Evolutionary conservation across 108 stramenopile genomes (phyloP).

Genomic region (Aureococcus anophagefferens): DNA sequence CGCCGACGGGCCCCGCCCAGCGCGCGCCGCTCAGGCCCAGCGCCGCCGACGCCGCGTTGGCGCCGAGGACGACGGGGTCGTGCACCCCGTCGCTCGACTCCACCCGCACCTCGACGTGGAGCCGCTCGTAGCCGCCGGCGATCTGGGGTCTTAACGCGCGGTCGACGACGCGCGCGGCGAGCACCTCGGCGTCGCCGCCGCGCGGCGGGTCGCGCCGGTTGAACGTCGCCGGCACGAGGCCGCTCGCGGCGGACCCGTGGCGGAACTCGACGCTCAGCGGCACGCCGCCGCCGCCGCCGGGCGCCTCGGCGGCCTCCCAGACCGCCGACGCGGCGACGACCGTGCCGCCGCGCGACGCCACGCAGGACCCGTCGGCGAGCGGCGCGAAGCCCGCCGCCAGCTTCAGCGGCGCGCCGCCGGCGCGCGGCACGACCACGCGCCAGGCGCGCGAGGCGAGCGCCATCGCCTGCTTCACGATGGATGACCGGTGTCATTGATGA

Average conservation of each 20-base stretch:
- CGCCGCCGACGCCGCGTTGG: conserved; percentile 41
- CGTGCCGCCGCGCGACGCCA: neutral
- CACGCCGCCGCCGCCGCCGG: neutral
- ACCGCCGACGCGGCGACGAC: neutral
- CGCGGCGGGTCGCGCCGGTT: neutral
- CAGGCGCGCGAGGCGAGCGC: too few relatives aligned
- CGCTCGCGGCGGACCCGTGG: neutral
- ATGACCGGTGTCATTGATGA: neutral
- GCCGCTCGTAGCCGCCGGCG: neutral
- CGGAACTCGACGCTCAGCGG: neutral
- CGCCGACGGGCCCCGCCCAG: conserved; percentile 46
- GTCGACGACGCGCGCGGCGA: neutral
- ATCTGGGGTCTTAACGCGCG: neutral
- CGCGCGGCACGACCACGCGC: too few relatives aligned
- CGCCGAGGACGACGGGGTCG: conserved; percentile 28
- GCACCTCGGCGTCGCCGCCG: neutral
- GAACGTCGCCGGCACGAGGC: neutral
- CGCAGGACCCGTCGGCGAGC: neutral
- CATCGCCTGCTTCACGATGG: neutral
- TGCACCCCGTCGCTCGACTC: conserved; percentile 21
- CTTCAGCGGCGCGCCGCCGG: too few relatives aligned
- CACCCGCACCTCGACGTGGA: conserved; percentile 11
- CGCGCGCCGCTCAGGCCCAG: conserved; percentile 27
- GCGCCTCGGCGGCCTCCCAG: neutral
- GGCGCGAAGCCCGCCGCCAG: too few relatives aligned